Base-by-base conservation (phyloP, 352 stramenopile genomes). In the Hyaloperonospora arabidopsidis region DNA sequence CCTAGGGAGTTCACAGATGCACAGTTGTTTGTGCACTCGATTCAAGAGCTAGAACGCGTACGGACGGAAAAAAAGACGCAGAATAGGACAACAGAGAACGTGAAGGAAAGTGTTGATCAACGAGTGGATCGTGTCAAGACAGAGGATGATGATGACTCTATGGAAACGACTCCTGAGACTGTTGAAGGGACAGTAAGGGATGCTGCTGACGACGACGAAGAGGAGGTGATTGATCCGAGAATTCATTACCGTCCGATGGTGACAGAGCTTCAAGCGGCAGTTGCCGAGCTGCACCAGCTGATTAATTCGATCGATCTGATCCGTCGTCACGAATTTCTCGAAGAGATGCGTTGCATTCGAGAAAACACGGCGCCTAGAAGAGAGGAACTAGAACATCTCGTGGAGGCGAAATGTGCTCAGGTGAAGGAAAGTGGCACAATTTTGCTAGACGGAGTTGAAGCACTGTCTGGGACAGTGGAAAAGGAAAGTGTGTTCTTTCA, bases 241-340 rank as follows among this genome's bases (percentile, higher is more conserved):
- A 83, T 91, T 49, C 74, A 94, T 65, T 94, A 94, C 55, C 76
- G 73, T 1, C 80, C 84, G 8, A 91, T 94, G 76, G 84, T 94
- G 49, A 46, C 66, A 4, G 84, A 94, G 60, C 72, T 94, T 2
- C 84, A 94, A 54, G 74, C 70, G 0, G 80, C 81, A 22, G 71
- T 88, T 25, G 79, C 82, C 10, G 84, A 92, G 45, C 65, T 92
- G 23, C 79, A 92, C 50, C 81, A 94, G 58, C 63, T 94, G 12
- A 90, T 94, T 52, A 92, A 92, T 63, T 89, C 84, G 17, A 90
- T 94, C 45, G 84, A 94, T 53, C 57, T 94, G 38, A 88, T 94
- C 32, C 74, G 80, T 4, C 67, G 74, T 45, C 79, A 73, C 11
- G 78, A 90, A 40, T 94, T 85, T 48, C 52, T 94, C 41, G 81